Conservation (phyloP, 2,329 filamentous ascomycete genomes). For the Apiospora phragmitis region DNA sequence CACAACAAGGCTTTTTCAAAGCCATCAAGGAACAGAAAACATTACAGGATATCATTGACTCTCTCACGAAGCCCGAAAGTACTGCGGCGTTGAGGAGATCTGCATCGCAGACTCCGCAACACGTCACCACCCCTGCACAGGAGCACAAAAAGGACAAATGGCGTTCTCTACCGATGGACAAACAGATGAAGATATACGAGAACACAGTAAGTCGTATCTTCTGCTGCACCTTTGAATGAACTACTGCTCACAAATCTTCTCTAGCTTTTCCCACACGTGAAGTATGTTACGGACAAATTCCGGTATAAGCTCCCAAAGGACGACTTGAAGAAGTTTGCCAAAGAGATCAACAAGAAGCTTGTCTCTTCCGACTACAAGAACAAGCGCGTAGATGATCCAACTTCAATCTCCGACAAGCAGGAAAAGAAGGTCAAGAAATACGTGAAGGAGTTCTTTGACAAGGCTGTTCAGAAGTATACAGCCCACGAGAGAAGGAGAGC, state of each 20-base stretch:
- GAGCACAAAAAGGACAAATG: constrained; percentile 70
- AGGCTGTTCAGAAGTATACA: constrained; percentile 74
- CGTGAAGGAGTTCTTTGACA: constrained; percentile 84
- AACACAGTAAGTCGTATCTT: constrained; percentile 68
- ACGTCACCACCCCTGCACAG: constrained; percentile 52
- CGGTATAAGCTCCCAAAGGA: constrained; percentile 85
- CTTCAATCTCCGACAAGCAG: constrained; percentile 71
- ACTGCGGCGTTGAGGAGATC: constrained; percentile 47
- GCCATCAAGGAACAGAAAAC: constrained; percentile 65
- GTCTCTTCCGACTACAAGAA: constrained; percentile 92
- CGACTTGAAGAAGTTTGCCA: constrained; percentile 61
- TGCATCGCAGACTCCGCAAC: constrained; percentile 65
- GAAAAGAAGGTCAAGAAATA: constrained; percentile 80
- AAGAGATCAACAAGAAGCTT: constrained; percentile 80
- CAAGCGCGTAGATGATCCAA: constrained; percentile 80
- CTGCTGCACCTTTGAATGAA: constrained; percentile 15
- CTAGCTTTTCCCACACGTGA: constrained; percentile 81
- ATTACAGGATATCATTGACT: constrained; percentile 83
- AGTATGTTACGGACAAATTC: constrained; percentile 84
- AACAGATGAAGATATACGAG: constrained; percentile 94
- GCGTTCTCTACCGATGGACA: constrained; percentile 70
- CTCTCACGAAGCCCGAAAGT: constrained; percentile 70
- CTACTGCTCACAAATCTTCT: neutral
- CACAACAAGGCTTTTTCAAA: constrained; percentile 65
- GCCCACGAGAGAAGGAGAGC: constrained; percentile 67